phyloP scores from a whole-genome alignment of 192 early-diverging fungal species.

The Spizellomyces punctatus region DNA sequence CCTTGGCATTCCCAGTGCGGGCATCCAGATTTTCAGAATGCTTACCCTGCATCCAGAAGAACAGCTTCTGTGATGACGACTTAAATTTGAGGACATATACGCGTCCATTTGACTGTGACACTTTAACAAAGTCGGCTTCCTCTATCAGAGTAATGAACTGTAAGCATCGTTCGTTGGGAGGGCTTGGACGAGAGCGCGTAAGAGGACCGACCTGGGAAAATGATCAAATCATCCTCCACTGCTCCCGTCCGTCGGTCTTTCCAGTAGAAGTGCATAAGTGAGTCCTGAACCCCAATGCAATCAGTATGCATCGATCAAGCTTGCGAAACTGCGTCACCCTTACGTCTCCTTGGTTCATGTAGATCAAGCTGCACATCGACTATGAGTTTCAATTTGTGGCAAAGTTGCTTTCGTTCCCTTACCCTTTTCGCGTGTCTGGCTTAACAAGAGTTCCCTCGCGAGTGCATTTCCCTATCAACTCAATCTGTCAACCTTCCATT shows the following conservation, averaged over 20 bases:
- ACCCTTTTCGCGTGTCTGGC: slow-evolving; percentile 78
- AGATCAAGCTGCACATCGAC: not conserved
- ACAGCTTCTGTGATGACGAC: slow-evolving; percentile 73
- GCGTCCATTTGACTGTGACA: slow-evolving; percentile 60
- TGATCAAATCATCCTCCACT: slow-evolving; percentile 47
- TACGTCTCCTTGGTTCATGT: not conserved
- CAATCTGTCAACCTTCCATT: not conserved
- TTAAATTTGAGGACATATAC: slow-evolving; percentile 83
- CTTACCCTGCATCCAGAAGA: slow-evolving; percentile 81
- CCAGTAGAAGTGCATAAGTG: slow-evolving; percentile 80
- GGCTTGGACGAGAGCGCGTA: slow-evolving; percentile 38
- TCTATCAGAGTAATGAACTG: slow-evolving; percentile 57
- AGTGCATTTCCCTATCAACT: slow-evolving; percentile 43
- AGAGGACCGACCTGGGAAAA: slow-evolving; percentile 2
- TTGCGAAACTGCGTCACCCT: no score
- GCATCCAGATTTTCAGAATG: no score
- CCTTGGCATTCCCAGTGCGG: no score
- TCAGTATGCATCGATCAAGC: no score
- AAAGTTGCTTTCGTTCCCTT: slow-evolving; percentile 7
- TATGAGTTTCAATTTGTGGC: no score
- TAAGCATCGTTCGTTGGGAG: not conserved
- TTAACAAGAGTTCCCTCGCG: slow-evolving; percentile 66
- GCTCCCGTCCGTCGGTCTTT: slow-evolving; percentile 61
- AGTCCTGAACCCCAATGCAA: slow-evolving; percentile 51
- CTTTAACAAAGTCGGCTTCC: slow-evolving; percentile 72